A percentile compares a stretch with the other conserved stretches of the same genome.
Conservation (phyloP, 306 rosid genomes). For the Castanea mollissima region DNA sequence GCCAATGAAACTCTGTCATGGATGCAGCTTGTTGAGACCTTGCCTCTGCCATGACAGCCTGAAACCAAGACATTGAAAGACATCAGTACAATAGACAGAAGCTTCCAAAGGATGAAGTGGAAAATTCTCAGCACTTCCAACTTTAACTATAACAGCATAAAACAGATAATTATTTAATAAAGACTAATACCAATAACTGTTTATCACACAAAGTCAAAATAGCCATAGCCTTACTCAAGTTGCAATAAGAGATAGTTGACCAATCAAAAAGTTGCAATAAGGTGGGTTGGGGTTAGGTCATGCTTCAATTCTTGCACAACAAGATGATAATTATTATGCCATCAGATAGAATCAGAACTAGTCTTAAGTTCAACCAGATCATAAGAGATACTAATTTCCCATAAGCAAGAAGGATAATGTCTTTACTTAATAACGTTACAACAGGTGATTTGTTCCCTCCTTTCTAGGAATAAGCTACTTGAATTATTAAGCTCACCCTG, state of each 20-base stretch:
- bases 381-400: not conserved
- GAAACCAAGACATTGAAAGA: conserved; percentile 25
- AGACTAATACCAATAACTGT: not conserved
- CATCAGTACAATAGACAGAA: not conserved
- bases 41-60: conserved; percentile 99
- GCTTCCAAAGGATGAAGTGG: not conserved
- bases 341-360: not conserved
- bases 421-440: too few relatives aligned
- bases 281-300: not conserved
- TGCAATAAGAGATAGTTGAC: too few relatives aligned
- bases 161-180: not conserved
- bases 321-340: not conserved
- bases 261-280: too few relatives aligned
- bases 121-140: not conserved
- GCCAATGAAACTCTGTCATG: conserved; percentile 96
- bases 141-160: not conserved
- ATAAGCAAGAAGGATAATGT: not conserved
- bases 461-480: too few relatives aligned
- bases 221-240: not conserved
- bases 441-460: too few relatives aligned
- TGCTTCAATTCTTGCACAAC: not conserved
- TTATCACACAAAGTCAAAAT: not conserved
- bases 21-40: conserved; percentile 99
- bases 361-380: not conserved
- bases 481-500: too few relatives aligned